Base-by-base conservation (phyloP, 2,329 filamentous ascomycete genomes). In the Elsinoe perseae region DNA sequence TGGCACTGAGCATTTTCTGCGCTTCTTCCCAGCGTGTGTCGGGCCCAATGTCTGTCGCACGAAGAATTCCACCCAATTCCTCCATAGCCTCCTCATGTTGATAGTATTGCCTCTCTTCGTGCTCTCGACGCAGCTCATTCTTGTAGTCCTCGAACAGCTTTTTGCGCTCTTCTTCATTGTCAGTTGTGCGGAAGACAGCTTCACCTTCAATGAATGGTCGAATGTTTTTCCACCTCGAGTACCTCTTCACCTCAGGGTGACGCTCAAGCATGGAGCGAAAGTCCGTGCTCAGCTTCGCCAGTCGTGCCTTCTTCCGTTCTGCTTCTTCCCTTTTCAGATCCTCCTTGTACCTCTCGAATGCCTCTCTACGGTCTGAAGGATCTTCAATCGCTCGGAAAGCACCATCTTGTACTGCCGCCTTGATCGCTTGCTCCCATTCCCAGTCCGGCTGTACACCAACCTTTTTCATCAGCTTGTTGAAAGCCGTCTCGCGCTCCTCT, bases 11-110 rank as follows among this genome's bases (percentile, higher is more conserved):
- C 65, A 87, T 82, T 62, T 82, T 81, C 70, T 95, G 89, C 46
- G 90, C 93, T 65, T 95, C 89, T 54, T 86, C 82, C 95, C 95
- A 98, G 63, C 89, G 86, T 36, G 92, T 96, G 70, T 95, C 96
- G 1, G 92, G 89, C 68, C 95, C 91, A 58, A 96, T 77, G 64
- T 93, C 81, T 53, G 98, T 79, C 63, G 83, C 83, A 50, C 87
- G 85, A 40, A 98, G 75, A 57, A 97, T 80, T 36, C 83, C 81
- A 55, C 86, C 81, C 43, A 98, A 79, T 42, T 92, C 86, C 64
- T 91, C 87, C 77, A 95, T 86, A 48, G 92, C 93, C 43, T 83
- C 83, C 70, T 87, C 91, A 59, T 87, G 85, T 57, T 81, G 78
- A 34, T 79, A 76, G 8, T 81, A 78, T 70, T 95, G 87, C 61